Conservation (phyloP, 257 asterid species). For the Parsonsia alboflavescens region DNA sequence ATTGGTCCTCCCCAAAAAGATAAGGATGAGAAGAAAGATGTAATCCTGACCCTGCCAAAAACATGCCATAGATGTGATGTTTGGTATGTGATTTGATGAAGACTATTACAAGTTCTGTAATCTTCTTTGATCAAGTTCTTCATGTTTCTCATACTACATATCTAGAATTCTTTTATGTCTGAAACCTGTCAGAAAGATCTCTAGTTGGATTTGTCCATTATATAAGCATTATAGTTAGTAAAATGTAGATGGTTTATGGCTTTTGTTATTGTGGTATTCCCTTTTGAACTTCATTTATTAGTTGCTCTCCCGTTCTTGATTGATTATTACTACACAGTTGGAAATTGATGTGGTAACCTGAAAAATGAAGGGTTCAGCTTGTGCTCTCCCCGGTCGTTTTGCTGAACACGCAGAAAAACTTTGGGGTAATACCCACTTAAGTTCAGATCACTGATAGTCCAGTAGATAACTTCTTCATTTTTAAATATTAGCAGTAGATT, state of each 20-base stretch:
- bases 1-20: conserved; percentile 17
- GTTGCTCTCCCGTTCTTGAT: not conserved
- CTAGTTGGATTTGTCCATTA: not conserved
- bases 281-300: not conserved
- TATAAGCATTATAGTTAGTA: not conserved
- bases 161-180: not conserved
- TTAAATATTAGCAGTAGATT: too few species aligned
- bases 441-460: too few species aligned
- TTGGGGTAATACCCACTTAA: too few species aligned
- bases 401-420: too few species aligned
- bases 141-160: not conserved
- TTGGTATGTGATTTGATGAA: conserved; percentile 21
- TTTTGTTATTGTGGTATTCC: too few species aligned
- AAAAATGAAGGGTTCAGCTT: not conserved
- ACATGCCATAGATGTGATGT: conserved; percentile 27
- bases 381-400: not conserved
- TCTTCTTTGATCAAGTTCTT: conserved; percentile 18
- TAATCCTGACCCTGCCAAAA: conserved; percentile 18
- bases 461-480: too few species aligned
- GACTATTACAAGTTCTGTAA: conserved; percentile 18
- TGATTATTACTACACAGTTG: too few species aligned
- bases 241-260: not conserved
- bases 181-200: not conserved
- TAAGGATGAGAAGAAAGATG: conserved; percentile 28
- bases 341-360: too few species aligned